Conservation (phyloP, 768 basidiomycete species). For the Amanita muscaria region DNA sequence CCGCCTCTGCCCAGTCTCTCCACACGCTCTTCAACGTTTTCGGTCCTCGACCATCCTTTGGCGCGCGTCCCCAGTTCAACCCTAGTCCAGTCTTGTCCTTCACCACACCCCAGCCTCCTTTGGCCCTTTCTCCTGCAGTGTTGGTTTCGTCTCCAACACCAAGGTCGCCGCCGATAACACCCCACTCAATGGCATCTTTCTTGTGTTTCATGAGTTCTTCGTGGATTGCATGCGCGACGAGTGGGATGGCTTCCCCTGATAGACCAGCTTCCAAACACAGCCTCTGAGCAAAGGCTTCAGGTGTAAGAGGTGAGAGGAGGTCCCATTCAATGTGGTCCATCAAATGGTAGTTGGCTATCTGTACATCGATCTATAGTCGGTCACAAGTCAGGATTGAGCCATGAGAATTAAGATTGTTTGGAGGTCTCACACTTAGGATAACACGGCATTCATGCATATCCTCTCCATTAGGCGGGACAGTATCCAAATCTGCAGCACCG, state of each 20-base stretch:
- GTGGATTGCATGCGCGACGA: slow-evolving; percentile 89
- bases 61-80: slow-evolving; percentile 65
- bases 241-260: slow-evolving; percentile 77
- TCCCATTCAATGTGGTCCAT: slow-evolving; percentile 99
- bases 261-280: slow-evolving; percentile 85
- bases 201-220: slow-evolving; percentile 95
- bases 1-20: slow-evolving; percentile 91
- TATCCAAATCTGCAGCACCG: slow-evolving; percentile 38
- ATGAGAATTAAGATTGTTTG: too few relatives aligned
- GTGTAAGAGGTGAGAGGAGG: slow-evolving; percentile 84
- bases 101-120: slow-evolving; percentile 43
- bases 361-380: slow-evolving; percentile 81
- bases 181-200: slow-evolving; percentile 91
- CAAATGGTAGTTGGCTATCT: slow-evolving; percentile 86
- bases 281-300: slow-evolving; percentile 71
- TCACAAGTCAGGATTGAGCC: background rate
- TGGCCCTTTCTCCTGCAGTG: slow-evolving; percentile 18
- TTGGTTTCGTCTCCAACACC: slow-evolving; percentile 19
- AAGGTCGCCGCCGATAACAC: slow-evolving; percentile 59
- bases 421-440: slow-evolving; percentile 59
- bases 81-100: slow-evolving; percentile 82
- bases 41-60: slow-evolving; percentile 73
- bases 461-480: slow-evolving; percentile 35
- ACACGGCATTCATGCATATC: slow-evolving; percentile 75
- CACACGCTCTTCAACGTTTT: slow-evolving; percentile 81